Evolutionary conservation across 2,329 filamentous ascomycete species (phyloP), one percentile per base, ranked within the genome.

Genomic region (Rugonectria rugulosa): DNA sequence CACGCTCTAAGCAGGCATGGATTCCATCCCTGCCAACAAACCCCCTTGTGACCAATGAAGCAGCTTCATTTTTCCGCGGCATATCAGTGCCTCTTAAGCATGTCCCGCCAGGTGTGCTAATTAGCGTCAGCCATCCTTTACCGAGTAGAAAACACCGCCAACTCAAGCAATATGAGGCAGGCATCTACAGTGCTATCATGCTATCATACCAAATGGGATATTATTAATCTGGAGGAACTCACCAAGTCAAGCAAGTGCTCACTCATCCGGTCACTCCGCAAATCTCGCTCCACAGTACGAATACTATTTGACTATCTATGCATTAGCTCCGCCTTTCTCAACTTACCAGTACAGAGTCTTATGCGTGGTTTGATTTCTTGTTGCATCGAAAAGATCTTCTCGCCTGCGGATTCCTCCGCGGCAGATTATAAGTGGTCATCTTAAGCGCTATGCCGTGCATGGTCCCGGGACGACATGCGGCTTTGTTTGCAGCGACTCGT

Each of bases 371-470:
- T 40, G 32, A 41, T 24, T 45, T 20, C 32, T 26, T 32, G 37
- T 15, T 19, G n/a, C 34, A 45, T 55, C 40, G 24, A 46, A 41
- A 24, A 56, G 40, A 46, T 41, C 23, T 43, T 49, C 19, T 21
- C 20, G 19, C 21, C 12, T 14, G 11, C 44, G 31, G 37, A 34
- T 24, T 24, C 19, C 29, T 54, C 21, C 56, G 27, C 46, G 23
- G 45, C 15, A 43, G 21, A 47, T n/a, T 47, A 40, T 47, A 34
- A 49, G 43, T 53, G 44, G 54, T 34, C 29, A 24, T 21, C 46
- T 41, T 55, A 58, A 55, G 56, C 56, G 51, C 56, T 47, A 58
- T 43, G 42, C 41, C 36, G 27, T 58, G 56, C 56, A 58, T 57
- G 32, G 42, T 49, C 43, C 50, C 46, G 44, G 41, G 32, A 38